Evolutionary conservation across 1,284 basidiomycete species (phyloP).

Genomic region (Phenoliferia sp.): DNA sequence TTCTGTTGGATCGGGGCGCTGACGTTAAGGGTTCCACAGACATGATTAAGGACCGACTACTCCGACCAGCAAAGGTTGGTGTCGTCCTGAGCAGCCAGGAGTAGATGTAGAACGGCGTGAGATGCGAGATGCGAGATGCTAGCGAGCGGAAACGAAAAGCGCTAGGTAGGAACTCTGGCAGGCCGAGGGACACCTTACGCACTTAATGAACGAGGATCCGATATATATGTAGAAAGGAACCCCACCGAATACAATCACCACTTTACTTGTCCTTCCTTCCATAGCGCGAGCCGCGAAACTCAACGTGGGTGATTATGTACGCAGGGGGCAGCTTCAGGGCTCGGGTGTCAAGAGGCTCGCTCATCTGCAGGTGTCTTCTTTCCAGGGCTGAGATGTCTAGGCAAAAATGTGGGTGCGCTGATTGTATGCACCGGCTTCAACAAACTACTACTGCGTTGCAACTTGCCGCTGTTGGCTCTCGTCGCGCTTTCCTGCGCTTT

Average conservation of each 20-base stretch:
- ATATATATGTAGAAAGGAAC: background rate
- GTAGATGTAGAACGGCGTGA: no score
- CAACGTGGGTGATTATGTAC: background rate
- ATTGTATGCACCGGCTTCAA: background rate
- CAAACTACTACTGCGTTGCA: no score
- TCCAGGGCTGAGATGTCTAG: background rate
- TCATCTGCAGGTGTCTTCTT: background rate
- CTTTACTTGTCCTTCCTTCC: background rate
- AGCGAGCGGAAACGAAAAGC: background rate
- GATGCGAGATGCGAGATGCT: no score
- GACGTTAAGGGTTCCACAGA: slow-evolving; percentile 42
- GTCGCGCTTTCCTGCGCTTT: background rate
- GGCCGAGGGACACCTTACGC: background rate
- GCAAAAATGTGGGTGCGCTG: background rate
- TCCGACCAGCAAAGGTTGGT: slow-evolving; percentile 94
- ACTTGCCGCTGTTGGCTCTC: no score
- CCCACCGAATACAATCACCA: background rate
- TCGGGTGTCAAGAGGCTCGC: background rate
- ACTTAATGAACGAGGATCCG: background rate
- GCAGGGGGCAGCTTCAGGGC: background rate
- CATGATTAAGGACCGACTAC: slow-evolving; percentile 83
- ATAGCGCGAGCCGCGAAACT: background rate
- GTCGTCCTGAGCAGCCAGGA: slow-evolving; percentile 53
- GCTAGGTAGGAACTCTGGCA: background rate
- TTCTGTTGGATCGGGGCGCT: background rate